These are phyloP conservation scores for Alternaria conjuncta DNA, from an alignment of 2,329 filamentous ascomycete genomes.

Conservation along the genomic window DNA sequence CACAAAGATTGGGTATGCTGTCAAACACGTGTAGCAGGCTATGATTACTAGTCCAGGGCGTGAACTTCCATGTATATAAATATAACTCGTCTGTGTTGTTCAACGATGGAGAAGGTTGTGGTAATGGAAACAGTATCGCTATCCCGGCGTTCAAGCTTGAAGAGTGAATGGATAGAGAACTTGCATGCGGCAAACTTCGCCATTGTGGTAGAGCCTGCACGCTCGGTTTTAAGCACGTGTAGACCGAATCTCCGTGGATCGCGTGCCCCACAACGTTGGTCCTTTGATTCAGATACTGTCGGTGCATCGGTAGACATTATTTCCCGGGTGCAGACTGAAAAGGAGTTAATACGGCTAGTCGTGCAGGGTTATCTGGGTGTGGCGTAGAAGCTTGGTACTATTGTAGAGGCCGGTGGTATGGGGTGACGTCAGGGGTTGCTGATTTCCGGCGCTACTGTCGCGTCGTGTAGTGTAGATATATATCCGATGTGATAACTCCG, in stretches of 20 bases:
- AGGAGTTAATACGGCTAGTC: neutral
- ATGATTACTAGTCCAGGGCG: neutral
- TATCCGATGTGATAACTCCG: neutral
- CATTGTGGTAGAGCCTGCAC: neutral
- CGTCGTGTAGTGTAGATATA: neutral
- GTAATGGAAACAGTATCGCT: neutral
- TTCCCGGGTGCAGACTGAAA: neutral
- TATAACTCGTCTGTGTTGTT: neutral
- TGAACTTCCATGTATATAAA: neutral
- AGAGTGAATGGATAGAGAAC: neutral
- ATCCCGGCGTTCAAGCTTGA: neutral
- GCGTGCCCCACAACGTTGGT: neutral
- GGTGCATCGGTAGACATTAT: slow-evolving; percentile 1
- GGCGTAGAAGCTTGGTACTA: neutral
- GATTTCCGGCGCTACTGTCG: neutral
- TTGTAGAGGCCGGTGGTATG: neutral
- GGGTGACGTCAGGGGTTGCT: neutral
- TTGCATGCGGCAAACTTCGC: neutral
- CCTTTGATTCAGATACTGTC: neutral
- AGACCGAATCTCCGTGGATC: neutral
- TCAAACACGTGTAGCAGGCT: neutral
- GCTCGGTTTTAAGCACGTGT: slow-evolving; percentile 10
- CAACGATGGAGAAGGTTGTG: neutral
- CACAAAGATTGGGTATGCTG: neutral
- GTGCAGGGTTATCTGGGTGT: neutral